Conservation (phyloP, 345 rosid species). For the Camelina sativa region DNA sequence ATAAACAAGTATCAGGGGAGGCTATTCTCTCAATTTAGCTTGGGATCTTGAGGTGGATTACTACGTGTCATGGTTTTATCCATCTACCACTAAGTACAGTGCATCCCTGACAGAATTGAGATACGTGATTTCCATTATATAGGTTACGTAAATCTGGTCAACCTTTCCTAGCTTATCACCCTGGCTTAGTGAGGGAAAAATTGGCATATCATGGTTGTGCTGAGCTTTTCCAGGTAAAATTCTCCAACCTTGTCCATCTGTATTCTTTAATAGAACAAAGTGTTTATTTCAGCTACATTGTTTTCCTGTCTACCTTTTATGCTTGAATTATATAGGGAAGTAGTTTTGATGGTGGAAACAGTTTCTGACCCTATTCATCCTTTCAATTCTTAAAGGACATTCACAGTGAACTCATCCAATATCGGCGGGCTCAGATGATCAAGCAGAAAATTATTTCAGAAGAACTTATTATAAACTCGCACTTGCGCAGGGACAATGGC, state of each 20-base stretch:
- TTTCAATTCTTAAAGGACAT: constrained; percentile 64
- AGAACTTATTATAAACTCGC: constrained; percentile 66
- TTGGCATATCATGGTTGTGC: constrained; percentile 99
- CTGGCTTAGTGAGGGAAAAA: constrained; percentile 81
- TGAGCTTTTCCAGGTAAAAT: constrained; percentile 89
- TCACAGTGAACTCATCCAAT: constrained; percentile 94
- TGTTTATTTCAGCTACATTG: constrained; percentile 2
- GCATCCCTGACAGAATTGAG: constrained; percentile 28
- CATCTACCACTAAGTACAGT: constrained; percentile 1
- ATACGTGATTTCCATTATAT: constrained; percentile 28
- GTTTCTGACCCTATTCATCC: constrained; percentile 38
- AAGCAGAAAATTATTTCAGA: constrained; percentile 73
- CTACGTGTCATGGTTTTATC: background rate
- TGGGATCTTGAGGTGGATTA: constrained; percentile 20
- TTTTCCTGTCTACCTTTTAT: constrained; percentile 20
- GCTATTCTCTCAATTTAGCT: constrained; percentile 9
- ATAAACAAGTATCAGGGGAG: constrained; percentile 1
- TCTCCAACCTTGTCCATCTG: constrained; percentile 29
- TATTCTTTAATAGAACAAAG: constrained; percentile 25
- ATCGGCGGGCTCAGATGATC: constrained; percentile 87
- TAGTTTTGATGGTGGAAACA: constrained; percentile 15
- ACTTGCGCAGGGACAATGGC: constrained; percentile 74
- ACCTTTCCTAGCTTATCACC: constrained; percentile 85
- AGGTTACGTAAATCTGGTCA: constrained; percentile 84
- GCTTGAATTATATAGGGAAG: constrained; percentile 27